These are phyloP conservation scores for Chrysanthemum lavandulifolium DNA, from an alignment of 129 eudicot genomes.

Conservation along the genomic window DNA sequence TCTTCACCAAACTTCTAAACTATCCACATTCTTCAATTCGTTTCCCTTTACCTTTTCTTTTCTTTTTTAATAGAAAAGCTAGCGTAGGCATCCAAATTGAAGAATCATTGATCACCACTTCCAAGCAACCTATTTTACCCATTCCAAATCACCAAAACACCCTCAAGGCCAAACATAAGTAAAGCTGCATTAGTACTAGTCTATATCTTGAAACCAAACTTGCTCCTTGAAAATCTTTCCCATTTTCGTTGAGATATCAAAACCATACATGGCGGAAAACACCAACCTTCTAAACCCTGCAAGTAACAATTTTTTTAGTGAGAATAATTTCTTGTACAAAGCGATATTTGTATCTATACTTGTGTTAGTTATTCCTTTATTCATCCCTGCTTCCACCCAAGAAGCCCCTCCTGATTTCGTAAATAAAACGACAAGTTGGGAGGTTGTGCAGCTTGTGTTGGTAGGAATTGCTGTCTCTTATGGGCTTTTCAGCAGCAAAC, in stretches of 20 bases:
- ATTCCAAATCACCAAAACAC: neutral
- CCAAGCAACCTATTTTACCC: conserved; percentile 22
- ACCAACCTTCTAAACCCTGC: conserved; percentile 51
- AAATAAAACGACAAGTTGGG: conserved; percentile 64
- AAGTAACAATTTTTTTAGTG: too few species aligned
- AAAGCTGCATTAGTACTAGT: conserved; percentile 12
- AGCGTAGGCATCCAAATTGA: conserved; percentile 28
- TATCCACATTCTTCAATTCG: conserved; percentile 12
- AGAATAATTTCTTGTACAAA: conserved; percentile 50
- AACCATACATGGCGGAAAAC: conserved; percentile 55
- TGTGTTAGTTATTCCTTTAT: conserved; percentile 58
- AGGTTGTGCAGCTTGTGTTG: conserved; percentile 77
- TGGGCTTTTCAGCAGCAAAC: conserved; percentile 85
- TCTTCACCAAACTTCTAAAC: conserved; percentile 17
- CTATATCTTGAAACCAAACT: conserved; percentile 34
- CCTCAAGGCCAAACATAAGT: neutral
- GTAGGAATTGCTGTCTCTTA: conserved; percentile 97
- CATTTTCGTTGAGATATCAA: conserved; percentile 7
- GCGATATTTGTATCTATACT: conserved; percentile 51
- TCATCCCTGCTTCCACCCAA: conserved; percentile 46
- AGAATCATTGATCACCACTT: conserved; percentile 18
- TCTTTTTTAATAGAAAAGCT: conserved; percentile 8
- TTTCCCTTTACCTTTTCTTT: neutral
- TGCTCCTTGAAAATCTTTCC: conserved; percentile 25
- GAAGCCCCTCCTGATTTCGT: conserved; percentile 57